These are phyloP conservation scores for Sarcocystis neurona DNA, from an alignment of 169 alveolate genomes.

Conservation along the genomic window DNA sequence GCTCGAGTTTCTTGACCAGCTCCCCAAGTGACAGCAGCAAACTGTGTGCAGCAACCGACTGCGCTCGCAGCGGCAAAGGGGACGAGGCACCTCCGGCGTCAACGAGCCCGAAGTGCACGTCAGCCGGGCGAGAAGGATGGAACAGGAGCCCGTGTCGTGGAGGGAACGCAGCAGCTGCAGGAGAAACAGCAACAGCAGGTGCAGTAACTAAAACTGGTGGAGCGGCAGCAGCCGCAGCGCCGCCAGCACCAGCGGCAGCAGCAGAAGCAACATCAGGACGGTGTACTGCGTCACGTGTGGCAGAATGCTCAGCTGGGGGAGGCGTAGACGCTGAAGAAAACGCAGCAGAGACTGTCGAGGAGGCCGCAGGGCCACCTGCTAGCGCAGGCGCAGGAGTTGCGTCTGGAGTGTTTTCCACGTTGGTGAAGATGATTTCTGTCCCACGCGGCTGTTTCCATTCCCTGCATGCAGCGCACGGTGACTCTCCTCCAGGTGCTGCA, in stretches of 20 bases:
- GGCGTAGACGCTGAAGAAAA: background rate
- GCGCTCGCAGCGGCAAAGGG: background rate
- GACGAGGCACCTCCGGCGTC: background rate
- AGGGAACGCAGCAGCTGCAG: background rate
- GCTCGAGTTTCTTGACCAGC: conserved; percentile 20
- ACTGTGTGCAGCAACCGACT: background rate
- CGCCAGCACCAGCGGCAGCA: background rate
- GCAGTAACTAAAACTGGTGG: no score
- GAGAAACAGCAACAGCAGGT: background rate
- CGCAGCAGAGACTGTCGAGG: background rate
- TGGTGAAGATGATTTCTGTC: background rate
- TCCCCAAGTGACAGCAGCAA: conserved; percentile 24
- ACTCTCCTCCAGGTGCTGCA: no score
- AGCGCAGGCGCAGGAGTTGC: background rate
- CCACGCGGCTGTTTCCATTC: background rate
- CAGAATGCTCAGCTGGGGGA: no score
- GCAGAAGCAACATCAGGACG: conserved; percentile 34
- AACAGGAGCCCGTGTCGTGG: background rate
- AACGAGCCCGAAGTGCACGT: background rate
- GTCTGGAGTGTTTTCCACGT: background rate
- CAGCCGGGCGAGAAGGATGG: background rate
- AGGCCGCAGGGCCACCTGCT: background rate
- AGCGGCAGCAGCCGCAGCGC: background rate
- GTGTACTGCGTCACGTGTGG: no score
- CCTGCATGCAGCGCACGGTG: no score